Base-by-base conservation (phyloP, 176 grass and related monocot species). In the Phoenix roebelenii region DNA sequence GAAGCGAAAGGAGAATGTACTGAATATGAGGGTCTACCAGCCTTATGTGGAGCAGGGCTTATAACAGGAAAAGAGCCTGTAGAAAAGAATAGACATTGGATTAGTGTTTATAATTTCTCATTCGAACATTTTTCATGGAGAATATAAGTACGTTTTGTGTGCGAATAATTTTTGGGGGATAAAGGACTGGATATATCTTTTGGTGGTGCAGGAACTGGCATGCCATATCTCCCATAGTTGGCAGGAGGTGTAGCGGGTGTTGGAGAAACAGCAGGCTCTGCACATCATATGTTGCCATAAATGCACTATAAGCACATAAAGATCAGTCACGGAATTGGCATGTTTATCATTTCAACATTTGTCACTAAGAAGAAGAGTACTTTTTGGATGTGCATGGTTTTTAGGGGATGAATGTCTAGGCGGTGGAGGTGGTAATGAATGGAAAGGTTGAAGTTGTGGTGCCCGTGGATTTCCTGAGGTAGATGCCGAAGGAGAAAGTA, bases 11-110 rank as follows among this genome's bases (percentile, higher is more conserved):
- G 77, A 51, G 60, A 61, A 61, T 68, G 80, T 25, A 58, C 28
- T 70, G 63, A 63, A 72, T 59, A 58, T 73, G 79, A 61, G 64
- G 76, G 65, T 66, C 78, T 72, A 49, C 76, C 59, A 57, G 59
- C 66, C 74, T 75, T 68, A 75, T 74, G 79, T 9, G 64, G 70
- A 74, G 79, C 52, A 80, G 81, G 84, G 74, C 74, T 89, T 82
- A 77, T 75, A 22, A 69, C 64, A 73, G 85, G 85, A 69, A 63
- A 83, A 58, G 76, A 79, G 49, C 64, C 87, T 88, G 84, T 20
- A 65, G 39, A 19, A 76, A 85, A 73, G 50, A 67, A 55, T 4
- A 60, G 51, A 18, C 7, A 18, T 23, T 49, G 16, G 39, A 66
- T 15, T 55, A 44, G 16, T 55, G 24, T 17, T 22, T n/a, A 3